Conservation (phyloP, 1,284 basidiomycete species). For the Trichosporon sp. region DNA sequence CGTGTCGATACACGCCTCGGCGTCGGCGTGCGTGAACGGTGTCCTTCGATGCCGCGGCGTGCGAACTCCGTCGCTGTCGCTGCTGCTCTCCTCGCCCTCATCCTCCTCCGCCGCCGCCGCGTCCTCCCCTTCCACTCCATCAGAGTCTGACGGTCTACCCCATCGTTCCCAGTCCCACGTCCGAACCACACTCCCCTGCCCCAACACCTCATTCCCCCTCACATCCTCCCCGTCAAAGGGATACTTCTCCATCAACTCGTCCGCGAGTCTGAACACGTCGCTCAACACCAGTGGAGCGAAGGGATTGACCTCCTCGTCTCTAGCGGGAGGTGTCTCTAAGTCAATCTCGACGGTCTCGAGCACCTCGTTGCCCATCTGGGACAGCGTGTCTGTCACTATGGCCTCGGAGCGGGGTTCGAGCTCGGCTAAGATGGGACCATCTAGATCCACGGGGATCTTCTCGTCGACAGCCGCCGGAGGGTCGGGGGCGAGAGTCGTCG, state of each 20-base stretch:
- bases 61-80: conserved; percentile 30
- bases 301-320: conserved; percentile 41
- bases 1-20: conserved; percentile 32
- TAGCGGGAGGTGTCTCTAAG: not conserved
- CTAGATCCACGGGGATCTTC: not conserved
- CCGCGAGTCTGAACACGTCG: conserved; percentile 48
- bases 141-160: conserved; percentile 24
- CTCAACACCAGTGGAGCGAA: conserved; percentile 49
- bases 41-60: not conserved
- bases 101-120: not conserved
- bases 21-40: conserved; percentile 29
- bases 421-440: no score
- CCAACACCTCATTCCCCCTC: conserved; percentile 50
- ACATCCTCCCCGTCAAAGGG: conserved; percentile 49
- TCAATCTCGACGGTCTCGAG: not conserved
- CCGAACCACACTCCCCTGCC: conserved; percentile 45
- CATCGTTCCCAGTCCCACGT: conserved; percentile 44
- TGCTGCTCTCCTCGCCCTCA: conserved; percentile 27
- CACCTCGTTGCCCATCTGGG: not conserved
- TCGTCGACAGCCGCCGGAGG: not conserved
- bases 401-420: not conserved
- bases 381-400: not conserved
- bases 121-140: conserved; percentile 33
- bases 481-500: not conserved
- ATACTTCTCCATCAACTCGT: conserved; percentile 45